These are phyloP conservation scores for Pseudognaphalium luteoalbum DNA, from an alignment of 129 eudicot species.

Conservation along the genomic window DNA sequence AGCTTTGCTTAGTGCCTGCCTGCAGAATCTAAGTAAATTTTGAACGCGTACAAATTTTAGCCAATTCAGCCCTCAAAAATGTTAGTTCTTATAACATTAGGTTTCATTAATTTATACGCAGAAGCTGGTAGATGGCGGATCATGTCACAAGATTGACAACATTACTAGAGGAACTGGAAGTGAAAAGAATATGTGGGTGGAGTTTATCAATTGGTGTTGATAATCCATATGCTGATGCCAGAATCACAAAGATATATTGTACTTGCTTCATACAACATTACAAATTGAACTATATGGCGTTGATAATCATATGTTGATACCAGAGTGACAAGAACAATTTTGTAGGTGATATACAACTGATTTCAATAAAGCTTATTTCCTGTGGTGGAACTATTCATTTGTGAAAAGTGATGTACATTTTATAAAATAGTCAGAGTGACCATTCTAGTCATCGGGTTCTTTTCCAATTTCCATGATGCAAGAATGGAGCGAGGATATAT, in stretches of 20 bases:
- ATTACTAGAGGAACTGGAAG: constrained; percentile 37
- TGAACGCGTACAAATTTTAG: constrained; percentile 33
- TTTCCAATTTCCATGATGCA: constrained; percentile 8
- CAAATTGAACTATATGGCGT: background rate
- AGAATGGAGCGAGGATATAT: background rate
- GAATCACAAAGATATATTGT: background rate
- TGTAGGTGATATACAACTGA: constrained; percentile 11
- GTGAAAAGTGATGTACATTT: constrained; percentile 24
- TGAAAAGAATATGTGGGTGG: constrained; percentile 37
- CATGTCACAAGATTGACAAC: constrained; percentile 41
- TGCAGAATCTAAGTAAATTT: constrained; percentile 52
- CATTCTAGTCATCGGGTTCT: background rate
- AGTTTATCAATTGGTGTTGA: constrained; percentile 16
- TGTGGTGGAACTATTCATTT: constrained; percentile 9
- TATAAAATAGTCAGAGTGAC: constrained; percentile 4
- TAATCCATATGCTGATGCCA: constrained; percentile 8
- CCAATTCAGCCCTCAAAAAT: constrained; percentile 24
- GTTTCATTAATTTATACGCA: constrained; percentile 29
- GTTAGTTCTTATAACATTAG: constrained; percentile 31
- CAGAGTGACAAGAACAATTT: background rate
- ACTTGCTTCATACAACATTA: background rate
- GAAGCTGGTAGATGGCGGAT: constrained; percentile 53
- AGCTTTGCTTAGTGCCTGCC: constrained; percentile 46
- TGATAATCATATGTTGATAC: background rate
- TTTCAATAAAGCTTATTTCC: constrained; percentile 4